phyloP scores from a whole-genome alignment of 768 basidiomycete species.

The Suillus fuscotomentosus region DNA sequence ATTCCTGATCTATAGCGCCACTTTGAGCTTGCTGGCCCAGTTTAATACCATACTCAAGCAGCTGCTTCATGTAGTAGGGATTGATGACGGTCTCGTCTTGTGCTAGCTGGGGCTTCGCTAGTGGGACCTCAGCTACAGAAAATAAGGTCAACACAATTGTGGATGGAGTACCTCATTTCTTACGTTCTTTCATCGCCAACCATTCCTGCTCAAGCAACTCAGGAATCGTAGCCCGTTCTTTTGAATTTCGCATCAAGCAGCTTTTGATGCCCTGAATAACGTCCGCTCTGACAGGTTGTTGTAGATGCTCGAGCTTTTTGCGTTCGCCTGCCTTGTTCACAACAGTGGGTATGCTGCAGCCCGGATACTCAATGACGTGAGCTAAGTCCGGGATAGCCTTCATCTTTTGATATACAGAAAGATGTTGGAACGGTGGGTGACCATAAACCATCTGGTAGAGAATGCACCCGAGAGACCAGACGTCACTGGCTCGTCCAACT shows the following conservation, averaged over 20 bases:
- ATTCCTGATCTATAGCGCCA: slow-evolving; percentile 44
- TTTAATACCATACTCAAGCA: slow-evolving; percentile 68
- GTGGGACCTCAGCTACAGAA: slow-evolving; percentile 23
- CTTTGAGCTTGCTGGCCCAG: slow-evolving; percentile 45
- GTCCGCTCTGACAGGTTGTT: slow-evolving; percentile 64
- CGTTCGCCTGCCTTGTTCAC: slow-evolving; percentile 33
- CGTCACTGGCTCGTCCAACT: slow-evolving; percentile 93
- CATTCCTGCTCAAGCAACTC: slow-evolving; percentile 82
- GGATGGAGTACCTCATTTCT: slow-evolving; percentile 8
- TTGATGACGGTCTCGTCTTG: slow-evolving; percentile 71
- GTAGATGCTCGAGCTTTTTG: slow-evolving; percentile 65
- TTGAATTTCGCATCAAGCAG: slow-evolving; percentile 77
- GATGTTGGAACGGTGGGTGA: slow-evolving; percentile 85
- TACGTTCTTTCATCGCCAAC: slow-evolving; percentile 53
- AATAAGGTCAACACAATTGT: slow-evolving; percentile 1
- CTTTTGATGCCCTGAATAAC: slow-evolving; percentile 83
- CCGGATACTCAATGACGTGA: slow-evolving; percentile 81
- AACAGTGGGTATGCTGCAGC: slow-evolving; percentile 50
- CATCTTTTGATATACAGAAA: slow-evolving; percentile 87
- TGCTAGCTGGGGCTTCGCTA: slow-evolving; percentile 34
- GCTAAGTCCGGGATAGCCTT: slow-evolving; percentile 82
- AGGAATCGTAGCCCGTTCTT: slow-evolving; percentile 84
- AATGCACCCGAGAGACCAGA: slow-evolving; percentile 98
- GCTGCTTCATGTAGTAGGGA: slow-evolving; percentile 76
- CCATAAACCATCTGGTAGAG: slow-evolving; percentile 99